These are phyloP conservation scores for Didymella arachidicola DNA, from an alignment of 2,329 filamentous ascomycete genomes.

Conservation along the genomic window DNA sequence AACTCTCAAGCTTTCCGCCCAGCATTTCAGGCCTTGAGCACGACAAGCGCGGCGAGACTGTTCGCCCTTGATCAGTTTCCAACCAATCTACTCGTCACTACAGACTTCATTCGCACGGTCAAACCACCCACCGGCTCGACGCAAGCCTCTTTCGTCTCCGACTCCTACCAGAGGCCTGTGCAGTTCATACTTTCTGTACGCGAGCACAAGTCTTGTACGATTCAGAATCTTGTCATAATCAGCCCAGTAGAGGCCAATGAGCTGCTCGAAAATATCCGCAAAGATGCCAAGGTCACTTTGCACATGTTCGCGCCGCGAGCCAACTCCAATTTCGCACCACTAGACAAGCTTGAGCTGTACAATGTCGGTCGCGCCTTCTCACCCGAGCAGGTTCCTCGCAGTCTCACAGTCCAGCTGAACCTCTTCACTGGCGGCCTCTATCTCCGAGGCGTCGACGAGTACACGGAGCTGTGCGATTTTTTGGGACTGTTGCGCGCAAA, in stretches of 20 bases:
- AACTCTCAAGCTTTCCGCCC: background rate
- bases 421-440: conserved; percentile 75
- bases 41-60: conserved; percentile 52
- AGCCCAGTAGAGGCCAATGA: conserved; percentile 68
- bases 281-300: conserved; percentile 51
- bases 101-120: conserved; percentile 62
- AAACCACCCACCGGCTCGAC: conserved; percentile 19
- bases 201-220: conserved; percentile 49
- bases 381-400: conserved; percentile 24
- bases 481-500: conserved; percentile 58
- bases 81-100: conserved; percentile 56
- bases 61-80: conserved; percentile 52
- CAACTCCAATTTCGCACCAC: conserved; percentile 41
- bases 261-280: conserved; percentile 55
- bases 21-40: conserved; percentile 55
- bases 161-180: conserved; percentile 62
- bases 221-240: conserved; percentile 60
- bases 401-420: conserved; percentile 61
- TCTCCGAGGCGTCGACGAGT: conserved; percentile 63
- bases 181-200: conserved; percentile 53
- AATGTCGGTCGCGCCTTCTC: conserved; percentile 39
- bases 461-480: conserved; percentile 59
- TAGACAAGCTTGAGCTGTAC: conserved; percentile 60
- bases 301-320: conserved; percentile 63
- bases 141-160: conserved; percentile 34